These are phyloP conservation scores for Cytospora chrysosperma DNA, from an alignment of 2,329 filamentous ascomycete genomes.

Conservation along the genomic window DNA sequence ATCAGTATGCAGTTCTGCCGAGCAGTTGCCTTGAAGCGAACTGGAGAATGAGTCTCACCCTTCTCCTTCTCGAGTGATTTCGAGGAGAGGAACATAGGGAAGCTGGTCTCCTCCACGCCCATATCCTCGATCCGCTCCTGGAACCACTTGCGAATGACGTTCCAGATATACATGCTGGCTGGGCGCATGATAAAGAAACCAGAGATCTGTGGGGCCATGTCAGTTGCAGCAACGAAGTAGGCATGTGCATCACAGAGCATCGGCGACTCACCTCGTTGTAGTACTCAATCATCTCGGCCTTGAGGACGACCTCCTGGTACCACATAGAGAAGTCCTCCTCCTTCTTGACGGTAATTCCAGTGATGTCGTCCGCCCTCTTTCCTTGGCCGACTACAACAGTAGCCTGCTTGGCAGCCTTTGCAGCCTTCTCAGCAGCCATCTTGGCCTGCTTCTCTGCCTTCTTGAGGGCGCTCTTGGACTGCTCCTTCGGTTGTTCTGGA, in stretches of 20 bases:
- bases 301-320: conserved; percentile 97
- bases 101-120: conserved; percentile 93
- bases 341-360: conserved; percentile 86
- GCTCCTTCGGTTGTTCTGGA: conserved; percentile 31
- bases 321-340: conserved; percentile 76
- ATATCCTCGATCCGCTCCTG: conserved; percentile 78
- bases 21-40: no score
- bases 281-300: conserved; percentile 97
- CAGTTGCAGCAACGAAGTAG: neutral
- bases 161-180: conserved; percentile 66
- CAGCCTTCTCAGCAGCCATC: conserved; percentile 60
- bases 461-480: conserved; percentile 64
- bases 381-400: conserved; percentile 52
- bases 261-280: conserved; percentile 51
- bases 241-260: neutral
- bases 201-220: conserved; percentile 64
- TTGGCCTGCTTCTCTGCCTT: conserved; percentile 65
- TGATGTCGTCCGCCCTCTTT: conserved; percentile 67
- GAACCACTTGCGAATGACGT: conserved; percentile 65
- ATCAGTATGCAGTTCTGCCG: neutral
- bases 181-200: conserved; percentile 92
- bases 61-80: conserved; percentile 88
- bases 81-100: conserved; percentile 91
- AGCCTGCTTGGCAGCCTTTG: conserved; percentile 59
- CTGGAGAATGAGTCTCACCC: conserved; percentile 29